These are phyloP conservation scores for Teratosphaeria zuluensis DNA, from an alignment of 2,329 filamentous ascomycete genomes.

Conservation along the genomic window DNA sequence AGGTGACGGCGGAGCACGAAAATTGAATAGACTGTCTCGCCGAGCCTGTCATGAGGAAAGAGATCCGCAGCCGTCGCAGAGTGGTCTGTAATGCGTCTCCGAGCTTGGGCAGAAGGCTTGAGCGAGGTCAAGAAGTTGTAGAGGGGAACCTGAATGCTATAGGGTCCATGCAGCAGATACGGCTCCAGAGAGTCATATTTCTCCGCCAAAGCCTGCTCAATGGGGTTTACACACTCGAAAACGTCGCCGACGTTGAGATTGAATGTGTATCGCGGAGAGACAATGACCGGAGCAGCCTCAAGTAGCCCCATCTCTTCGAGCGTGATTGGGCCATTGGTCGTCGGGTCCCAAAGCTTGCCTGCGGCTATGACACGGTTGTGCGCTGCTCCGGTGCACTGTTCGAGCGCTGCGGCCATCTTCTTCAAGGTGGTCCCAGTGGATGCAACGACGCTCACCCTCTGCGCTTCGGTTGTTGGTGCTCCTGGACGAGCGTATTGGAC, in stretches of 20 bases:
- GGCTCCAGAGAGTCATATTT: slow-evolving; percentile 80
- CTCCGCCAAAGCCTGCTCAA: slow-evolving; percentile 70
- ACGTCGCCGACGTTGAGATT: slow-evolving; percentile 16
- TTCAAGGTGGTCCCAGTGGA: slow-evolving; percentile 7
- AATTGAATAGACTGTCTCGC: slow-evolving; percentile 58
- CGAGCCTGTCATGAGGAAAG: slow-evolving; percentile 60
- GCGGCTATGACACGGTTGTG: slow-evolving; percentile 16
- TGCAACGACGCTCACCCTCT: slow-evolving; percentile 8
- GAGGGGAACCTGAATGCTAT: slow-evolving; percentile 41
- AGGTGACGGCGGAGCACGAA: slow-evolving; percentile 58
- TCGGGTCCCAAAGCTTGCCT: slow-evolving; percentile 14
- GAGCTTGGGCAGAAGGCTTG: slow-evolving; percentile 11
- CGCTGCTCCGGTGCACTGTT: slow-evolving; percentile 12
- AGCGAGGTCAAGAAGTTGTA: slow-evolving; percentile 58
- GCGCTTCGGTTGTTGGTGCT: not conserved
- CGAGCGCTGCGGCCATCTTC: slow-evolving; percentile 14
- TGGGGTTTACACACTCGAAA: slow-evolving; percentile 29
- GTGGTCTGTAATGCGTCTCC: slow-evolving; percentile 47
- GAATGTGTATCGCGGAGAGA: slow-evolving; percentile 17
- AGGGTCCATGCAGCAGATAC: slow-evolving; percentile 53
- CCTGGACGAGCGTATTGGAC: not conserved
- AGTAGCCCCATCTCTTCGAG: slow-evolving; percentile 13
- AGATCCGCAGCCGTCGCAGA: slow-evolving; percentile 48
- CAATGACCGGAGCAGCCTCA: slow-evolving; percentile 14
- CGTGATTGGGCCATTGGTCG: slow-evolving; percentile 4